Evolutionary conservation across 1,284 basidiomycete genomes (phyloP), one percentile per base, ranked within the genome.

Genomic region (Ustilago tritici): DNA sequence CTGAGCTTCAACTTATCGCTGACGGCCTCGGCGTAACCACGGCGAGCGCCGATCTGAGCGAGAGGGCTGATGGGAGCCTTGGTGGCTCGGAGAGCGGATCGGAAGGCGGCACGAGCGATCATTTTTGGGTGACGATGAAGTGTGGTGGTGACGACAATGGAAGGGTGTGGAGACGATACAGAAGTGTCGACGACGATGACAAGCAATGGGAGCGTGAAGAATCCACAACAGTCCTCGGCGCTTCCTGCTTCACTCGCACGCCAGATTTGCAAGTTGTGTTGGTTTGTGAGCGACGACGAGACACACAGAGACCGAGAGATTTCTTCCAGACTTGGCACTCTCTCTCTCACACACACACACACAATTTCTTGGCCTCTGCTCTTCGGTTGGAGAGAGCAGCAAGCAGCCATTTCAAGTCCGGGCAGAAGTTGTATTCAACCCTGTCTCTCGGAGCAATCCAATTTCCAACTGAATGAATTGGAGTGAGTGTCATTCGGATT

Each of bases 1-100:
- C 71, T 76, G 55, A 86, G 80, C 78, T 82, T 79, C 43, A 86
- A 78, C 79, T 86, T 83, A 68, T 86, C 84, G 54, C 77, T 79
- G 35, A 84, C 83, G 36, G 84, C 84, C 75, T 86, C 84, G 61
- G 84, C 84, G 63, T 86, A 86, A 7, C 83, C 82, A 73, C 84
- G 80, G 43, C 79, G 82, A 35, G 82, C 82, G 54, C 81, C 81
- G 57, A 70, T 56, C 66, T 70, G 71, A 38, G 62, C 56, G 17
- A 78, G 68, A n/a, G 76, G 61, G 17, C 50, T 52, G 19, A 19
- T 19, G 19, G 74, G 59, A 49, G 74, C 65, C 67, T 70, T 74
- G 40, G 64, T 56, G 60, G 65, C 76, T 43, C 71, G 67, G 32
- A 78, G 71, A 57, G 67, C 65, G 38, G 65, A 68, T 67, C 71